Percentiles rank a stretch among this genome's conserved stretches.
These are phyloP conservation scores for Acidomyces sp. DNA, from an alignment of 495 filamentous ascomycete species.

Conservation along the genomic window DNA sequence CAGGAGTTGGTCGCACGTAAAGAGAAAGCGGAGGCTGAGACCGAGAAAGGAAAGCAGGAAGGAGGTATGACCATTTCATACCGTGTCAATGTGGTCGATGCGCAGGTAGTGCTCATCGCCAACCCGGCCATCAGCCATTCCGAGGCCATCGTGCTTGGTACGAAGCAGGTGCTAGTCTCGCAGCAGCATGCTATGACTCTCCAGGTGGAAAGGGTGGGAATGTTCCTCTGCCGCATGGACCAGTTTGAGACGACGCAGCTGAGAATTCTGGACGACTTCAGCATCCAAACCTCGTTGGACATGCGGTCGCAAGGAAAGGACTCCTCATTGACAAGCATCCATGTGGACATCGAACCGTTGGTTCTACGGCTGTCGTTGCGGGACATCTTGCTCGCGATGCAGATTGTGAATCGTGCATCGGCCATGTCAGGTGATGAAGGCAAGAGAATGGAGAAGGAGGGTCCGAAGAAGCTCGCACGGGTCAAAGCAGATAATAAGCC, in stretches of 20 bases:
- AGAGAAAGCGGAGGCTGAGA: neutral
- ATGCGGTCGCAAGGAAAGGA: slow-evolving; percentile 54
- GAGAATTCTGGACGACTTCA: slow-evolving; percentile 91
- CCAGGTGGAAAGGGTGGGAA: slow-evolving; percentile 83
- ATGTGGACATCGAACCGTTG: slow-evolving; percentile 77
- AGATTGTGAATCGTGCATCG: slow-evolving; percentile 85
- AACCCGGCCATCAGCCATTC: slow-evolving; percentile 81
- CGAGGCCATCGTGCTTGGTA: slow-evolving; percentile 88
- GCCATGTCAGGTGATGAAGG: slow-evolving; percentile 55
- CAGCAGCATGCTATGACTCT: slow-evolving; percentile 89
- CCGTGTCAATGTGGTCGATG: slow-evolving; percentile 85
- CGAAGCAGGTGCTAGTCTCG: slow-evolving; percentile 83
- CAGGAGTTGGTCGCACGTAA: slow-evolving; percentile 8
- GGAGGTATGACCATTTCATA: slow-evolving; percentile 66
- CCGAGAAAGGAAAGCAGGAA: slow-evolving; percentile 20
- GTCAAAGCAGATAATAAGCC: slow-evolving; percentile 30
- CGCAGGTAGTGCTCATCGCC: slow-evolving; percentile 87
- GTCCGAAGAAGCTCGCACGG: slow-evolving; percentile 53
- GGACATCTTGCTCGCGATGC: slow-evolving; percentile 85
- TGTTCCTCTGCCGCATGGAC: slow-evolving; percentile 98
- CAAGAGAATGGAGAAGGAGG: slow-evolving; percentile 36
- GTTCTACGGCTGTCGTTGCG: slow-evolving; percentile 85
- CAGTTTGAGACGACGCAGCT: slow-evolving; percentile 75
- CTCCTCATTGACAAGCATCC: slow-evolving; percentile 59
- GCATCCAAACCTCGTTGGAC: slow-evolving; percentile 77